Evolutionary conservation across 306 rosid genomes (phyloP).

Genomic region (Arachis hypogaea): DNA sequence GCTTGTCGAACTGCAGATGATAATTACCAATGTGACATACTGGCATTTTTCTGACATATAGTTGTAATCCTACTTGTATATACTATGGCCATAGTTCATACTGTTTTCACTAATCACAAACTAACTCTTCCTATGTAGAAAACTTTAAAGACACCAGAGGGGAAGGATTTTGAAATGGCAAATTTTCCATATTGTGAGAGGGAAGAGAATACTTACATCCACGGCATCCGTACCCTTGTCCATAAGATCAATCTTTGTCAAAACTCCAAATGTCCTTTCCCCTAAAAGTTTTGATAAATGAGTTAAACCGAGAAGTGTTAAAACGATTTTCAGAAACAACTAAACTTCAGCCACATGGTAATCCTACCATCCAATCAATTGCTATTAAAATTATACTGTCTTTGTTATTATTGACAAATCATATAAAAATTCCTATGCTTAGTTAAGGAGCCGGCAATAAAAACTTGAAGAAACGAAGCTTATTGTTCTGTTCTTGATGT

Average conservation of each 20-base stretch:
- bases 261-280: slow-evolving; percentile 95
- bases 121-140: slow-evolving; percentile 1
- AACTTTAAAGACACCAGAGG: neutral
- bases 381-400: neutral
- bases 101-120: neutral
- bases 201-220: slow-evolving; percentile 67
- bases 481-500: neutral
- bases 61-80: neutral
- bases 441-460: slow-evolving; percentile 37
- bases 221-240: slow-evolving; percentile 98
- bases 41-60: slow-evolving; percentile 17
- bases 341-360: slow-evolving; percentile 23
- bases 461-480: slow-evolving; percentile 19
- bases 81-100: neutral
- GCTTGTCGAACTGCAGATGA: slow-evolving; percentile 28
- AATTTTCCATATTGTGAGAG: slow-evolving; percentile 34
- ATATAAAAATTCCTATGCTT: neutral
- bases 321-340: slow-evolving; percentile 30
- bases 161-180: neutral
- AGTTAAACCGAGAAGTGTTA: slow-evolving; percentile 1
- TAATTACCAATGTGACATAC: neutral
- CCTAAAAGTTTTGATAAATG: slow-evolving; percentile 48
- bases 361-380: slow-evolving; percentile 24
- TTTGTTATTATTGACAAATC: no score
- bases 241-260: slow-evolving; percentile 99